A percentile compares a stretch with the other conserved stretches of the same genome.
Conservation (phyloP, 169 alveolate genomes). For the Plasmodium falciparum region DNA sequence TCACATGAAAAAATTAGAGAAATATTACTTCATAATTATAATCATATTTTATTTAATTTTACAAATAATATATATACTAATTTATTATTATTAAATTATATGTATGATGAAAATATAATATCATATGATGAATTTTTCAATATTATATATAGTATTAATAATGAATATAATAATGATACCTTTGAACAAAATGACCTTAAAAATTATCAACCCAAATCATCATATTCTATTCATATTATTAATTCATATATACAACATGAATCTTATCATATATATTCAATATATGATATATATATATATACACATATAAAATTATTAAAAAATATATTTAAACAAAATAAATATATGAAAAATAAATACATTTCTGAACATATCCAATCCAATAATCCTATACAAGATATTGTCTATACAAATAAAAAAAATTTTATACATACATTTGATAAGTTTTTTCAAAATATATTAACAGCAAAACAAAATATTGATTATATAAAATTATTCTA, state of each 20-base stretch:
- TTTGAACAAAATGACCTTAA: neutral
- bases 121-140: conserved; percentile 24
- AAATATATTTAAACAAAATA: conserved; percentile 42
- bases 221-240: conserved; percentile 19
- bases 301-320: conserved; percentile 38
- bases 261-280: conserved; percentile 8
- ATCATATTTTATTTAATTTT: conserved; percentile 27
- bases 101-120: conserved; percentile 54
- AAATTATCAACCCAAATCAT: neutral
- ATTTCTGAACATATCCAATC: conserved; percentile 32
- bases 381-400: conserved; percentile 28
- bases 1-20: conserved; percentile 37
- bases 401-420: conserved; percentile 19
- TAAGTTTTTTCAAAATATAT: conserved; percentile 33
- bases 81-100: conserved; percentile 56
- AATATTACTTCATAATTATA: conserved; percentile 38
- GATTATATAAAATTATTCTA: conserved; percentile 42
- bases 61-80: conserved; percentile 23
- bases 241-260: conserved; percentile 42
- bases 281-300: conserved; percentile 40
- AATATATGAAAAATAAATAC: conserved; percentile 16
- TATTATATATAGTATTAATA: conserved; percentile 34
- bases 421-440: conserved; percentile 24
- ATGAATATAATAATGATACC: conserved; percentile 6
- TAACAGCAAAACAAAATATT: conserved; percentile 2